Evolutionary conservation across 805 yeast species (phyloP).

Genomic region (Saturnispora ahearnii): DNA sequence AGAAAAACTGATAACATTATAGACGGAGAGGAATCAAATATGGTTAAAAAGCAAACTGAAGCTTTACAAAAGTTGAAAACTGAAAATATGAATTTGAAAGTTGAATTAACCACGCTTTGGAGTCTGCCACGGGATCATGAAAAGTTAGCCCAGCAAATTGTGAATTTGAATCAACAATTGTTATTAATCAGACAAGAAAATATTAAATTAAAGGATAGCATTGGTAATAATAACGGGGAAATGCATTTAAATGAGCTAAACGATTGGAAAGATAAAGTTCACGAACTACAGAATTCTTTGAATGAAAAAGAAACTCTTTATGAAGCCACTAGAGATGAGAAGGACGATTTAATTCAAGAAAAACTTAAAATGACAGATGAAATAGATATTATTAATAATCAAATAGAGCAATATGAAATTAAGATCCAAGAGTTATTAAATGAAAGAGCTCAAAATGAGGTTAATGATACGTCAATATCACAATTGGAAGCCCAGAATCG

Average conservation of each 20-base stretch:
- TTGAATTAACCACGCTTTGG: slow-evolving; percentile 33
- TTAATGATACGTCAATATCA: not conserved
- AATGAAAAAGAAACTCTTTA: slow-evolving; percentile 6
- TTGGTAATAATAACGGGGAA: not conserved
- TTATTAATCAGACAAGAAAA: slow-evolving; percentile 4
- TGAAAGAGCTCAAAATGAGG: not conserved
- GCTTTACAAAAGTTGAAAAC: slow-evolving; percentile 25
- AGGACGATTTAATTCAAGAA: slow-evolving; percentile 10
- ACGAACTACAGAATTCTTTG: not conserved
- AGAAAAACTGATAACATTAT: slow-evolving; percentile 1
- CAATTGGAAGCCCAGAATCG: not conserved
- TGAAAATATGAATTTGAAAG: slow-evolving; percentile 37
- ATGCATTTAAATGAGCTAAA: not conserved
- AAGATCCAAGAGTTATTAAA: not conserved
- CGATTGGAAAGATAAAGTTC: not conserved
- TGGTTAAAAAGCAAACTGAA: slow-evolving; percentile 22
- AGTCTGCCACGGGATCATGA: slow-evolving; percentile 36
- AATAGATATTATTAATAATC: slow-evolving; percentile 11
- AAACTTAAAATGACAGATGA: slow-evolving; percentile 22
- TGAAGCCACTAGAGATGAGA: slow-evolving; percentile 3
- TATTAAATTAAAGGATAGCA: not conserved
- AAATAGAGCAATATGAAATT: slow-evolving; percentile 11
- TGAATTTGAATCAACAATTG: slow-evolving; percentile 10
- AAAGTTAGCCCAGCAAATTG: slow-evolving; percentile 24
- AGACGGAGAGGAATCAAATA: slow-evolving; percentile 17